Percentiles rank a stretch among this genome's conserved stretches.
Conservation (phyloP, 352 stramenopile genomes). For the Globisporangium parvum region DNA sequence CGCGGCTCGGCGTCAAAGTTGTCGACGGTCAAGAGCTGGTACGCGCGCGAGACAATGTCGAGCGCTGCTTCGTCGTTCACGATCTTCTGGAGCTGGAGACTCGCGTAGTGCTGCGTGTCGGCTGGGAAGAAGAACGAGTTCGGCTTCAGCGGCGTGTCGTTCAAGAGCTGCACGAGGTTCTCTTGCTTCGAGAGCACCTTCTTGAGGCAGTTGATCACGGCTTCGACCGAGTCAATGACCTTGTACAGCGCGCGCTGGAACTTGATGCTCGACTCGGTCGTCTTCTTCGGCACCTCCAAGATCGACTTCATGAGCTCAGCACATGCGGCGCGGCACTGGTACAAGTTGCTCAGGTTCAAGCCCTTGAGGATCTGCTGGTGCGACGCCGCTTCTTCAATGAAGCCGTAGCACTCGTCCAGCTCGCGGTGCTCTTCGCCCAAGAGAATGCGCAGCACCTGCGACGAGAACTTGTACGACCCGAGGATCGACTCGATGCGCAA, state of each 20-base stretch:
- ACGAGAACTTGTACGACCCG: constrained; percentile 86
- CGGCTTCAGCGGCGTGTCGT: constrained; percentile 77
- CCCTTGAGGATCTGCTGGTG: constrained; percentile 73
- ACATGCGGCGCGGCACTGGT: constrained; percentile 57
- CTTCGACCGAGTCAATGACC: constrained; percentile 81
- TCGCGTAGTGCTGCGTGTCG: constrained; percentile 77
- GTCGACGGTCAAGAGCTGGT: constrained; percentile 83
- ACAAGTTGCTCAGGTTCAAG: constrained; percentile 73
- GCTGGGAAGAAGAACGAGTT: constrained; percentile 88
- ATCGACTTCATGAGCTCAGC: constrained; percentile 85
- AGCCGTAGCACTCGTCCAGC: constrained; percentile 80
- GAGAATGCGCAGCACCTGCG: constrained; percentile 69
- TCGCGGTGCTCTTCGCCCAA: constrained; percentile 82
- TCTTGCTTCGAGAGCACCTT: constrained; percentile 82
- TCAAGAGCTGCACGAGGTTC: constrained; percentile 78
- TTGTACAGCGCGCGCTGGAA: constrained; percentile 80
- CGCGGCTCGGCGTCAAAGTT: constrained; percentile 87
- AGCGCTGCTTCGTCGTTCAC: constrained; percentile 78
- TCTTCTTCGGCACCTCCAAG: constrained; percentile 78
- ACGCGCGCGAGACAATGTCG: constrained; percentile 80
- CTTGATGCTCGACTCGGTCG: constrained; percentile 84
- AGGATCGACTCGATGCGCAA: constrained; percentile 76
- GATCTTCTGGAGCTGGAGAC: constrained; percentile 65
- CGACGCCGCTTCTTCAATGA: constrained; percentile 77
- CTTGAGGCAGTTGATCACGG: constrained; percentile 79